phyloP scores from a whole-genome alignment of 768 basidiomycete species.

The Cytidiella melzeri region DNA sequence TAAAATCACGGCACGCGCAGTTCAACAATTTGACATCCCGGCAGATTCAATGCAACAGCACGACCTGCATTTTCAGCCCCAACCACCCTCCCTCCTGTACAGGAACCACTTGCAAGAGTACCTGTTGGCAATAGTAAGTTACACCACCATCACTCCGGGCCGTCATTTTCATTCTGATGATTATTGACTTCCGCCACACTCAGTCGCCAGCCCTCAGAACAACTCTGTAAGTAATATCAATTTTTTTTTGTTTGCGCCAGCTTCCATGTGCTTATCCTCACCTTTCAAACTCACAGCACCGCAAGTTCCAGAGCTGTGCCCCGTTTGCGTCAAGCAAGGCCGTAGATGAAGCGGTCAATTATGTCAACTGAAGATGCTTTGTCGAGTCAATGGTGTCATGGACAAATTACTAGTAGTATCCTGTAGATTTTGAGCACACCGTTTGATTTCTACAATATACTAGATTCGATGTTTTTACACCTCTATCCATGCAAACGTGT shows the following conservation, averaged over 20 bases:
- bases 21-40: background rate
- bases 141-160: background rate
- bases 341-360: background rate
- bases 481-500: no score
- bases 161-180: background rate
- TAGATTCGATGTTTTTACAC: no score
- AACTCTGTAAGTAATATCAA: constrained; percentile 16
- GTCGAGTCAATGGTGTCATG: no score
- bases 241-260: background rate
- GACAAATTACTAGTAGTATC: no score
- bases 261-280: background rate
- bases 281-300: no score
- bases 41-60: constrained; percentile 41
- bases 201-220: constrained; percentile 22
- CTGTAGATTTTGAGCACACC: no score
- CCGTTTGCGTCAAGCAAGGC: constrained; percentile 7
- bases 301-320: constrained; percentile 10
- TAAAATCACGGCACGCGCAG: background rate
- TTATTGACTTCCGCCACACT: background rate
- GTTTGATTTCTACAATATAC: no score
- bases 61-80: constrained; percentile 50
- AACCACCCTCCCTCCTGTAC: constrained; percentile 39
- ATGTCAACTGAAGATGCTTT: no score
- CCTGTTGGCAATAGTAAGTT: constrained; percentile 44
- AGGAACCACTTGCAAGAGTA: constrained; percentile 35